Evolutionary conservation across 2,329 filamentous ascomycete species (phyloP), one percentile per base, ranked within the genome.

Genomic region (Massarina eburnea): DNA sequence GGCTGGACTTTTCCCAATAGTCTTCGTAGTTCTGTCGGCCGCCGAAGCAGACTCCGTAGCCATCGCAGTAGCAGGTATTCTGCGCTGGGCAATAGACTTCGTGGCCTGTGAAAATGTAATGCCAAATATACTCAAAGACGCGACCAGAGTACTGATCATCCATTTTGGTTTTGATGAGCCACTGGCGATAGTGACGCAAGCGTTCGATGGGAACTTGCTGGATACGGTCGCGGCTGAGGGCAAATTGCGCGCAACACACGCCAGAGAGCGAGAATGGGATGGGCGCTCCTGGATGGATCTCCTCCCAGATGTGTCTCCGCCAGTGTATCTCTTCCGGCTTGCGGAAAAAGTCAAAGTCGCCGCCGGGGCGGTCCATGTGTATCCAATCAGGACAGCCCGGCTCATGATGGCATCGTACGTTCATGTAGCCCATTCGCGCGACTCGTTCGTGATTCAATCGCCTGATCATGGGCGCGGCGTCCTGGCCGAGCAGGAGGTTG

Each of bases 11-110:
- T 42, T 76, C 72, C 43, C 79, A 74, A 61, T 74, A 83, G 7
- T 72, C 64, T 26, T 77, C 70, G 42, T 77, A 82, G 43, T 74
- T 69, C 12, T 73, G 63, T 21, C 74, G 71, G 3, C 72, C 72
- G 17, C 76, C 79, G 51, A 84, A 85, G 54, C 83, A 86, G 14
- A 84, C 68, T 0, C 83, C 83, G 48, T 82, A 86, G 4, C 80
- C 82, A 48, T 85, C 82, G 62, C 83, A 86, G 51, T 84, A 83
- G 67, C 83, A 71, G 1, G 66, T 61, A 48, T 70, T 69, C 56
- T 62, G 61, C n/a, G 67, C 62, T 5, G 68, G 68, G 39, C 68
- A 71, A 43, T 65, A 67, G 12, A 69, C 59, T 36, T 68, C 67
- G 47, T 69, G 64, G 24, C 67, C 62, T 0, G 68, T 71, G 54